Conservation (phyloP, 2,329 filamentous ascomycete species). For the Lasiodiplodia gonubiensis region DNA sequence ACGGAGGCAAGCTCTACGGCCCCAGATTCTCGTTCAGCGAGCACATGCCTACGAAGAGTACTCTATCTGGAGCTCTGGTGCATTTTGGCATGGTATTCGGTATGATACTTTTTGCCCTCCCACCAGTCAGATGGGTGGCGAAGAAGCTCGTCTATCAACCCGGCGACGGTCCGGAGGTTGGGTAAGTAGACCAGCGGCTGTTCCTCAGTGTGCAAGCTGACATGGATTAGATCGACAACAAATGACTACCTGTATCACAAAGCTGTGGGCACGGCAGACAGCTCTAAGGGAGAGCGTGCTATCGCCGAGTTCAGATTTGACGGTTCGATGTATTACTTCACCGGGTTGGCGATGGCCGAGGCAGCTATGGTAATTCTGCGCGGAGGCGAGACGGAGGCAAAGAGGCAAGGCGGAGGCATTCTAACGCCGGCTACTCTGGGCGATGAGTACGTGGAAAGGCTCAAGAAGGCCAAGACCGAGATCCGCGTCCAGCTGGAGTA, state of each 20-base stretch:
- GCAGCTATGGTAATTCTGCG: slow-evolving; percentile 68
- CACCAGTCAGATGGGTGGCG: slow-evolving; percentile 60
- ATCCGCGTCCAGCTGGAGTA: slow-evolving; percentile 20
- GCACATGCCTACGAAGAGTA: slow-evolving; percentile 59
- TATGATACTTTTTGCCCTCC: slow-evolving; percentile 54
- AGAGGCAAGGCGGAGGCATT: slow-evolving; percentile 67
- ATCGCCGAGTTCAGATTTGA: slow-evolving; percentile 61
- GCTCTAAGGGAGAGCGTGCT: slow-evolving; percentile 57
- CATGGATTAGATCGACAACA: slow-evolving; percentile 56
- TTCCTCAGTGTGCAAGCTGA: background rate
- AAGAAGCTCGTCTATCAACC: slow-evolving; percentile 56
- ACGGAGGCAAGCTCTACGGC: slow-evolving; percentile 53
- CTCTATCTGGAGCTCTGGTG: slow-evolving; percentile 54
- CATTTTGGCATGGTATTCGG: slow-evolving; percentile 56
- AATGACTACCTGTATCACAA: slow-evolving; percentile 68
- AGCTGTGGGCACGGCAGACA: slow-evolving; percentile 65
- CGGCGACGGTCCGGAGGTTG: slow-evolving; percentile 56
- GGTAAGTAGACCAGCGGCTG: slow-evolving; percentile 39
- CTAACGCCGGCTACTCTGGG: slow-evolving; percentile 76
- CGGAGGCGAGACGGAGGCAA: slow-evolving; percentile 53
- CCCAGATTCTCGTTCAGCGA: slow-evolving; percentile 63
- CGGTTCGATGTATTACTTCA: slow-evolving; percentile 71
- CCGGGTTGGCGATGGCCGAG: slow-evolving; percentile 67
- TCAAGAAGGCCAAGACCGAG: slow-evolving; percentile 16
- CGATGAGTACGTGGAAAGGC: slow-evolving; percentile 64